Evolutionary conservation across 2,329 filamentous ascomycete genomes (phyloP).

Genomic region (Aureobasidium sp.): DNA sequence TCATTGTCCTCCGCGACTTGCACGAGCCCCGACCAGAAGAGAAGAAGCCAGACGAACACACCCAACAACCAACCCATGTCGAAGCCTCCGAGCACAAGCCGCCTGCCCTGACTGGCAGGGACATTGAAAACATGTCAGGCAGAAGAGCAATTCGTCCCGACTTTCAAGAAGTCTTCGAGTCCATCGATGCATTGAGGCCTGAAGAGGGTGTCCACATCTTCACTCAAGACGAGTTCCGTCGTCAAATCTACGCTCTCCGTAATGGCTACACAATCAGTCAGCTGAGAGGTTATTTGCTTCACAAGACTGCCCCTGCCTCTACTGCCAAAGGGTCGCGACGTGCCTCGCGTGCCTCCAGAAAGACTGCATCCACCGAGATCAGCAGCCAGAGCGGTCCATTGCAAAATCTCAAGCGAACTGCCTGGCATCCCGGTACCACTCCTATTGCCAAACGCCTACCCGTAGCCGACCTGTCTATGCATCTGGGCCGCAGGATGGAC

Average conservation of each 20-base stretch:
- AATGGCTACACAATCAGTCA: constrained; percentile 4
- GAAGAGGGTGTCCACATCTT: neutral
- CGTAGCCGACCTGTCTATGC: neutral
- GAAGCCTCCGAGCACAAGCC: neutral
- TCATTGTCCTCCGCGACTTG: constrained; percentile 18
- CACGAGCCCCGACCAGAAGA: constrained; percentile 1
- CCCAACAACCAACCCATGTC: neutral
- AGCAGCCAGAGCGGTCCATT: neutral
- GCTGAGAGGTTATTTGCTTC: neutral
- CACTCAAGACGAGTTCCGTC: neutral
- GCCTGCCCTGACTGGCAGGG: neutral
- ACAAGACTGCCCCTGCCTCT: neutral
- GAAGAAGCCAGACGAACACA: neutral
- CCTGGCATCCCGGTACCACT: neutral
- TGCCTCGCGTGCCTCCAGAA: neutral
- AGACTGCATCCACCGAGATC: neutral
- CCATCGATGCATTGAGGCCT: constrained; percentile 1
- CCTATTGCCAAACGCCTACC: neutral
- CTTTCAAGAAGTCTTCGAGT: neutral
- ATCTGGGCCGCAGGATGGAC: constrained; percentile 2
- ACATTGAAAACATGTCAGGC: constrained; percentile 7
- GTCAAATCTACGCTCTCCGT: neutral
- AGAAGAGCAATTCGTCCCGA: neutral
- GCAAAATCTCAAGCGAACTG: neutral
- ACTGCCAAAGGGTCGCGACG: neutral